Conservation (phyloP, 2,329 filamentous ascomycete species). For the Talaromyces sp. region DNA sequence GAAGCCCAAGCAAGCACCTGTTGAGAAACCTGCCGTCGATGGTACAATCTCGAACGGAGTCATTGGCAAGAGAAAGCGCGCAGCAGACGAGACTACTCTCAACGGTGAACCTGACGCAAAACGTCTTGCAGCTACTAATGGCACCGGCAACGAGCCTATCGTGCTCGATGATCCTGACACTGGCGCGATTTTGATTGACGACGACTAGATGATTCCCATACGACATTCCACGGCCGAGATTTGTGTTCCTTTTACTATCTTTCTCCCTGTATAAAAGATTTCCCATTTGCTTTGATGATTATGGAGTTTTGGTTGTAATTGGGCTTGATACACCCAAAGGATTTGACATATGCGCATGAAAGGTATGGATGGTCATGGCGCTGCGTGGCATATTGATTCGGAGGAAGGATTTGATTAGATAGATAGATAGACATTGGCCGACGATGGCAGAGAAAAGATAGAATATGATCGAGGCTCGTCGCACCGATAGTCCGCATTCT, state of each 20-base stretch:
- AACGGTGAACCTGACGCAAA: slow-evolving; percentile 43
- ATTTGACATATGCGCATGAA: slow-evolving; percentile 6
- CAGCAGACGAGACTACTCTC: slow-evolving; percentile 40
- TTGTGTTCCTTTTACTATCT: slow-evolving; percentile 15
- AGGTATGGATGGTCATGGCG: slow-evolving; percentile 4
- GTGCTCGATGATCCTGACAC: slow-evolving; percentile 51
- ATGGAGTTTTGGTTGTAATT: slow-evolving; percentile 6
- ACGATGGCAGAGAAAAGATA: not conserved
- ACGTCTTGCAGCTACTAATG: slow-evolving; percentile 40
- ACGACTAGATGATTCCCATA: slow-evolving; percentile 8
- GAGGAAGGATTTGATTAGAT: not conserved
- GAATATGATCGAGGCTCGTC: not conserved
- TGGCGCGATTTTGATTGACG: slow-evolving; percentile 66
- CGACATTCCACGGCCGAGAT: slow-evolving; percentile 3
- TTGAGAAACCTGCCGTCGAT: slow-evolving; percentile 28
- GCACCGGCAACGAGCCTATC: slow-evolving; percentile 38
- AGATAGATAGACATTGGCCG: not conserved
- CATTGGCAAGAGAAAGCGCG: slow-evolving; percentile 45
- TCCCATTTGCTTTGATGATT: slow-evolving; percentile 11
- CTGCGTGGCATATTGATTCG: not conserved
- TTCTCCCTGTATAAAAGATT: slow-evolving; percentile 20
- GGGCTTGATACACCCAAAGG: not conserved
- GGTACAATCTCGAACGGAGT: slow-evolving; percentile 22
- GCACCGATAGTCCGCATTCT: not conserved
- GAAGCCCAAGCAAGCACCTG: slow-evolving; percentile 42